Evolutionary conservation across 2,329 filamentous ascomycete genomes (phyloP).

Genomic region (Phaeophleospora eucalypticola): DNA sequence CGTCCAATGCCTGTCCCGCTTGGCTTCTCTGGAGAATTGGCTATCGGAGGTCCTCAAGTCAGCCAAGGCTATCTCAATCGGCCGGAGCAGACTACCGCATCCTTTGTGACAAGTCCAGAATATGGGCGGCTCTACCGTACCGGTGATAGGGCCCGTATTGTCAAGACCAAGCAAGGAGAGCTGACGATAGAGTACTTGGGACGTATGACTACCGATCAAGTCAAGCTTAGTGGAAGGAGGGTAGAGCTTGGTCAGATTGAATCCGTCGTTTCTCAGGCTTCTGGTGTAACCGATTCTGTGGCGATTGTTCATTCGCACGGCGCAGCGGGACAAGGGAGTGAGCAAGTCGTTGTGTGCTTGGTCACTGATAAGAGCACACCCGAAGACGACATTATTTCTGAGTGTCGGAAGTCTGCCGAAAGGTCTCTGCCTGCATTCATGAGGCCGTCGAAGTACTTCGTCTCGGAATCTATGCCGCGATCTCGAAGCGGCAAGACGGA

Average conservation of each 20-base stretch:
- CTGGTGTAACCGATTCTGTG: slow-evolving; percentile 5
- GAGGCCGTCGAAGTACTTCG: slow-evolving; percentile 5
- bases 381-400: not conserved
- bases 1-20: slow-evolving; percentile 8
- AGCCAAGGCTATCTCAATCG: slow-evolving; percentile 18
- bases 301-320: slow-evolving; percentile 7
- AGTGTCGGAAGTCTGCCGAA: slow-evolving; percentile 4
- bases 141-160: slow-evolving; percentile 9
- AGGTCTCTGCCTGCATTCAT: slow-evolving; percentile 5
- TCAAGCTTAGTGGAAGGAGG: slow-evolving; percentile 11
- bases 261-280: slow-evolving; percentile 3
- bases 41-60: slow-evolving; percentile 15
- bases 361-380: slow-evolving; percentile 1
- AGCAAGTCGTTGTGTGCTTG: slow-evolving; percentile 10
- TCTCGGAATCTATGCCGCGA: slow-evolving; percentile 6
- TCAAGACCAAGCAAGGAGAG: slow-evolving; percentile 6
- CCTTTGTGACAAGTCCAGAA: slow-evolving; percentile 7
- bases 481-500: slow-evolving; percentile 8
- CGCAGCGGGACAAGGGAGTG: slow-evolving; percentile 8
- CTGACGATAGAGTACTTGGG: slow-evolving; percentile 14
- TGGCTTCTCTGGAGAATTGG: slow-evolving; percentile 14
- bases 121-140: slow-evolving; percentile 9
- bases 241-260: slow-evolving; percentile 12
- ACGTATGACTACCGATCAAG: slow-evolving; percentile 11
- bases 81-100: slow-evolving; percentile 10